These are phyloP conservation scores for Colletotrichum nymphaeae DNA, from an alignment of 2,329 filamentous ascomycete species.

Conservation along the genomic window DNA sequence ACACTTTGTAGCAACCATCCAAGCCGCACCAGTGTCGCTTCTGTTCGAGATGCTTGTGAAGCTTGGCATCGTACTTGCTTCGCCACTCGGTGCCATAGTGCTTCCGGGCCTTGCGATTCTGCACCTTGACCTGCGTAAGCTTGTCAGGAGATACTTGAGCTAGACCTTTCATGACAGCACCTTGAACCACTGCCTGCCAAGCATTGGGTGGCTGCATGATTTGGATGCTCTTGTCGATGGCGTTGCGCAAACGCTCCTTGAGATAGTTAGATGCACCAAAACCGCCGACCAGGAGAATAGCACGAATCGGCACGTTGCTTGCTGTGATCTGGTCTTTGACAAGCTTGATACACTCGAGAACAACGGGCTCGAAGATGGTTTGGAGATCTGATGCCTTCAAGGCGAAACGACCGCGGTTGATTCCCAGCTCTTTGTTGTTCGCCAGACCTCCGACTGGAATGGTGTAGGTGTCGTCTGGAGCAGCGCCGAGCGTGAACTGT, in stretches of 20 bases:
- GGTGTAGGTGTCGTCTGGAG: slow-evolving; percentile 51
- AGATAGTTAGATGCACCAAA: slow-evolving; percentile 60
- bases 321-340: slow-evolving; percentile 57
- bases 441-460: slow-evolving; percentile 49
- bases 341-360: slow-evolving; percentile 54
- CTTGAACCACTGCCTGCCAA: slow-evolving; percentile 63
- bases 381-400: slow-evolving; percentile 52
- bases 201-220: slow-evolving; percentile 61
- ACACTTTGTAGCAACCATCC: slow-evolving; percentile 50
- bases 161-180: slow-evolving; percentile 62
- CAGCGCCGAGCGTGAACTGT: slow-evolving; percentile 42
- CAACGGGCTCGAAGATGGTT: slow-evolving; percentile 56
- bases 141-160: slow-evolving; percentile 47
- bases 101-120: slow-evolving; percentile 74
- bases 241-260: slow-evolving; percentile 51
- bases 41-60: slow-evolving; percentile 62
- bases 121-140: slow-evolving; percentile 50
- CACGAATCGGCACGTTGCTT: slow-evolving; percentile 54
- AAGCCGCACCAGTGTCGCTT: slow-evolving; percentile 51
- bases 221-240: slow-evolving; percentile 48
- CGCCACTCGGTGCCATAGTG: slow-evolving; percentile 86
- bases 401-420: slow-evolving; percentile 49
- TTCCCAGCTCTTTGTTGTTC: slow-evolving; percentile 50
- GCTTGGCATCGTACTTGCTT: slow-evolving; percentile 80
- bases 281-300: slow-evolving; percentile 61